Evolutionary conservation across 2,329 filamentous ascomycete species (phyloP).

Genomic region (Mollisia scopiformis): DNA sequence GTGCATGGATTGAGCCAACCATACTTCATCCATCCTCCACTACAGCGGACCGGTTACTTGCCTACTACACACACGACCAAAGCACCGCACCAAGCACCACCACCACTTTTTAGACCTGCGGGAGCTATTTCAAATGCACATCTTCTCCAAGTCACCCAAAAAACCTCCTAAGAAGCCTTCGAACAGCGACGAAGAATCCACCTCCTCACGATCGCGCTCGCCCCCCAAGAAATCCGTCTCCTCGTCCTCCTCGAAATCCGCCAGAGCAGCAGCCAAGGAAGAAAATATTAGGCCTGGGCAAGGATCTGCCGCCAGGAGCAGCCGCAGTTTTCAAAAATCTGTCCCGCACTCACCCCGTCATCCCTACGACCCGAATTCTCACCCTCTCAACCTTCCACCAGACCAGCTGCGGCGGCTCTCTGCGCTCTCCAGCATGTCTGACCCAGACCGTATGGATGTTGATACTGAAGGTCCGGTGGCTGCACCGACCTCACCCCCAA

Average conservation of each 20-base stretch:
- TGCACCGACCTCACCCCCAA: slow-evolving; percentile 56
- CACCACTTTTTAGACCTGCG: slow-evolving; percentile 2
- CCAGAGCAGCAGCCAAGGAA: slow-evolving; percentile 32
- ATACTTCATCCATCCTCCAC: slow-evolving; percentile 11
- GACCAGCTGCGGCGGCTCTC: slow-evolving; percentile 83
- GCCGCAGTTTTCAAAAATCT: slow-evolving; percentile 33
- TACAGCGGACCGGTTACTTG: slow-evolving; percentile 15
- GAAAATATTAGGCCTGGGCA: slow-evolving; percentile 32
- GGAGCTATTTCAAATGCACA: slow-evolving; percentile 35
- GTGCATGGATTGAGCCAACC: slow-evolving; percentile 24
- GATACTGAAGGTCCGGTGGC: slow-evolving; percentile 63
- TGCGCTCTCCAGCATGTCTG: slow-evolving; percentile 62
- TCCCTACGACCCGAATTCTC: slow-evolving; percentile 68
- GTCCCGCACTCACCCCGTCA: slow-evolving; percentile 38
- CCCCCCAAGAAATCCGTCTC: slow-evolving; percentile 34
- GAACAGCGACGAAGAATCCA: slow-evolving; percentile 30
- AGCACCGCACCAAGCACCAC: neutral
- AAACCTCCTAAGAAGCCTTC: slow-evolving; percentile 36
- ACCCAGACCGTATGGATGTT: slow-evolving; percentile 71
- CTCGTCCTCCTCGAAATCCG: slow-evolving; percentile 24
- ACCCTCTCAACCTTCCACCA: slow-evolving; percentile 88
- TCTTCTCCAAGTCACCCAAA: slow-evolving; percentile 39
- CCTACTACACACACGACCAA: slow-evolving; percentile 6
- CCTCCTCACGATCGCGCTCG: slow-evolving; percentile 31
- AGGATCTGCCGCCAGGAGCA: slow-evolving; percentile 33